phyloP scores from a whole-genome alignment of 371 early-diverging fungal genomes.

The Funneliformis caledonium region DNA sequence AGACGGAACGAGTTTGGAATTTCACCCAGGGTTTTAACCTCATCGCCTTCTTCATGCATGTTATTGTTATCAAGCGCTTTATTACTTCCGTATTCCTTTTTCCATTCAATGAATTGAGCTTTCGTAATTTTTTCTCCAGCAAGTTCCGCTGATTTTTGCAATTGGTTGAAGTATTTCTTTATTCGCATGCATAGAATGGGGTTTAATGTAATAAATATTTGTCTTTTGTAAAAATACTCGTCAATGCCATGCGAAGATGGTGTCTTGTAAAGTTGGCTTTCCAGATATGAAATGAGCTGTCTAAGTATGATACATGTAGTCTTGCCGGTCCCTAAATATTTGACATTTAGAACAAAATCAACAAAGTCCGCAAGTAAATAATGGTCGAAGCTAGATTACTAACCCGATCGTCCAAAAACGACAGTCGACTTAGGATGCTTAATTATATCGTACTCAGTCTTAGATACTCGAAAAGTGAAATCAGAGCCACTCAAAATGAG shows the following conservation, averaged over 20 bases:
- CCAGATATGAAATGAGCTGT: no score
- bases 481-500: neutral
- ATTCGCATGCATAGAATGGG: neutral
- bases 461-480: constrained; percentile 33
- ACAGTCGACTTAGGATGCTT: constrained; percentile 24
- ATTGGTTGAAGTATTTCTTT: neutral
- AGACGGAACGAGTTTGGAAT: constrained; percentile 17
- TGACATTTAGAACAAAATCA: no score
- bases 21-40: neutral
- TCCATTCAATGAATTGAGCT: constrained; percentile 2
- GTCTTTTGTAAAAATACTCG: neutral
- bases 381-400: neutral
- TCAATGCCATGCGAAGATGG: neutral
- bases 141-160: neutral
- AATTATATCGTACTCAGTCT: constrained; percentile 35
- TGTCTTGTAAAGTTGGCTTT: neutral
- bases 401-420: constrained; percentile 34
- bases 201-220: neutral
- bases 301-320: no score
- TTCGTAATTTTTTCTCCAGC: neutral
- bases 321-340: no score
- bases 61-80: neutral
- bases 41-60: constrained; percentile 15
- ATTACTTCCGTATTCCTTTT: neutral
- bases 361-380: no score